Evolutionary conservation across 306 rosid species (phyloP).

Genomic region (Vachellia collinsii): DNA sequence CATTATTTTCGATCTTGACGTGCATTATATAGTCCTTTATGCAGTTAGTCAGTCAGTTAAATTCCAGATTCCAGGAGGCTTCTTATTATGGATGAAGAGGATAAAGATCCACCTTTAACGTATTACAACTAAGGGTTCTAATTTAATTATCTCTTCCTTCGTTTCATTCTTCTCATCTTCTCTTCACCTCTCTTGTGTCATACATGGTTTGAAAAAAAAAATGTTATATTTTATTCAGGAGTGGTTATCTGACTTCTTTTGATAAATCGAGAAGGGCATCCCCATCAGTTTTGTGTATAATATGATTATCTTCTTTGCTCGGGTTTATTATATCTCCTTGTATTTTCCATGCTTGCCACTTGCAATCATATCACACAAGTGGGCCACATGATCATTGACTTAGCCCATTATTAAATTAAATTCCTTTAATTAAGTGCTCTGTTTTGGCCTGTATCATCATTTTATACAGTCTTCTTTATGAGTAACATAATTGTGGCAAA

Average conservation of each 20-base stretch:
- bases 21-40: not conserved
- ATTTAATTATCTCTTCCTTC: not conserved
- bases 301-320: not conserved
- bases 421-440: not conserved
- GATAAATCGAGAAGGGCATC: not conserved
- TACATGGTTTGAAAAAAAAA: not conserved
- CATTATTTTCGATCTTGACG: not conserved
- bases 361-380: not conserved
- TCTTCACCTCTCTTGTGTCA: not conserved
- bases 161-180: not conserved
- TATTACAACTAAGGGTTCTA: not conserved
- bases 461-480: not conserved
- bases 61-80: not conserved
- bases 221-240: not conserved
- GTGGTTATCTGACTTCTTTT: not conserved
- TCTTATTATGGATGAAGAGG: not conserved
- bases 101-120: not conserved
- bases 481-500: not conserved
- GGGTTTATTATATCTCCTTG: not conserved
- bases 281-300: not conserved
- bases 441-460: constrained; percentile 16
- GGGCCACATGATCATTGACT: constrained; percentile 27
- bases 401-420: not conserved
- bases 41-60: not conserved
- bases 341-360: not conserved